Conservation (phyloP, 2,329 filamentous ascomycete species). For the Alternaria rosae region DNA sequence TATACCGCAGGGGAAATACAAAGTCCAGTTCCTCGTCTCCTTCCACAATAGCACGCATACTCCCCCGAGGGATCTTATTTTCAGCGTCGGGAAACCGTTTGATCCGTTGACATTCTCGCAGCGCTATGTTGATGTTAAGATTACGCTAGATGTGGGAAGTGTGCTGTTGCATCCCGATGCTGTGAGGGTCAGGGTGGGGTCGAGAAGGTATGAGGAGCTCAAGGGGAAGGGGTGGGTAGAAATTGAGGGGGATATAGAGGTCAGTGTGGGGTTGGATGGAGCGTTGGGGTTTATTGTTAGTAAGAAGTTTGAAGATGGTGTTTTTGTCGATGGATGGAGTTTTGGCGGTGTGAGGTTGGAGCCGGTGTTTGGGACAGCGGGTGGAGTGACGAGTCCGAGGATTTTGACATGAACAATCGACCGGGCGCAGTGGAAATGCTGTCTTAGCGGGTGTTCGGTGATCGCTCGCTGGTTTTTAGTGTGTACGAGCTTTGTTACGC, state of each 20-base stretch:
- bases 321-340: conserved; percentile 46
- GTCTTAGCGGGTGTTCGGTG: not conserved
- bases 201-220: conserved; percentile 34
- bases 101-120: conserved; percentile 40
- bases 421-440: not conserved
- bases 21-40: conserved; percentile 45
- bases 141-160: conserved; percentile 48
- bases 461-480: not conserved
- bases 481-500: not conserved
- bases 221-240: conserved; percentile 48
- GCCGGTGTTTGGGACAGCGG: conserved; percentile 38
- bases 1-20: conserved; percentile 49
- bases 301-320: conserved; percentile 43
- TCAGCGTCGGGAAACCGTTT: conserved; percentile 49
- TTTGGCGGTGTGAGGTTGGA: conserved; percentile 50
- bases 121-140: conserved; percentile 48
- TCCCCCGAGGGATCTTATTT: conserved; percentile 42
- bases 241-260: conserved; percentile 47
- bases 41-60: conserved; percentile 35
- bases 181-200: conserved; percentile 46
- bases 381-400: conserved; percentile 17
- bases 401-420: not conserved
- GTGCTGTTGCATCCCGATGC: conserved; percentile 50
- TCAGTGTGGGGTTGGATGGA: conserved; percentile 48
- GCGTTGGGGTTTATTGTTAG: conserved; percentile 48